Percentiles rank a stretch among this genome's conserved stretches.
Evolutionary conservation across 257 asterid species (phyloP).

Genomic region (Handroanthus guayacan): DNA sequence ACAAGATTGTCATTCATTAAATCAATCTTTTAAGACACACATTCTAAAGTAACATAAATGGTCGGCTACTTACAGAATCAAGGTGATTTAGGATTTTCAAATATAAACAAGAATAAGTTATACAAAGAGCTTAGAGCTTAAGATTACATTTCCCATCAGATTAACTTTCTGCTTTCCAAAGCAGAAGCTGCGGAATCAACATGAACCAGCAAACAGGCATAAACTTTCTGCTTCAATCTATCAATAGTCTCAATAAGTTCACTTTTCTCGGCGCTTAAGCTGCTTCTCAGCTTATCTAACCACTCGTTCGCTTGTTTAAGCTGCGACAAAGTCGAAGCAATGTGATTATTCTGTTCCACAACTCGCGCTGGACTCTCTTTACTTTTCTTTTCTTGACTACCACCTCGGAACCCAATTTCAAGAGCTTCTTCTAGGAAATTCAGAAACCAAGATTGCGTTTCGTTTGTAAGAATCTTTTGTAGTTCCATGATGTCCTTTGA

Average conservation of each 20-base stretch:
- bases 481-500: constrained; percentile 56
- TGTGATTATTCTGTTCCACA: constrained; percentile 60
- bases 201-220: constrained; percentile 78
- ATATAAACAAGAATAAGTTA: constrained; percentile 29
- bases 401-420: constrained; percentile 58
- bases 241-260: constrained; percentile 55
- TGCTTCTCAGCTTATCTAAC: constrained; percentile 63
- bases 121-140: constrained; percentile 25
- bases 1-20: constrained; percentile 15
- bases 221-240: constrained; percentile 77
- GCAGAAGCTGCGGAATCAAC: constrained; percentile 89
- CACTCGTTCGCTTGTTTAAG: constrained; percentile 82
- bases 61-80: constrained; percentile 6
- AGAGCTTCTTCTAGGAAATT: constrained; percentile 75
- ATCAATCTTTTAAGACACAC: background rate
- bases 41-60: constrained; percentile 14
- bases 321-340: constrained; percentile 72
- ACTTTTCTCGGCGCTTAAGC: constrained; percentile 45
- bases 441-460: constrained; percentile 75
- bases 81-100: background rate
- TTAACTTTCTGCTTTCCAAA: constrained; percentile 59
- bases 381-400: constrained; percentile 53
- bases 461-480: constrained; percentile 48
- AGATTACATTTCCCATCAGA: constrained; percentile 27
- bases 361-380: constrained; percentile 42